Percentiles rank a stretch among this genome's conserved stretches.
These are phyloP conservation scores for Fusarium sp. DNA, from an alignment of 2,329 filamentous ascomycete species.

Conservation along the genomic window DNA sequence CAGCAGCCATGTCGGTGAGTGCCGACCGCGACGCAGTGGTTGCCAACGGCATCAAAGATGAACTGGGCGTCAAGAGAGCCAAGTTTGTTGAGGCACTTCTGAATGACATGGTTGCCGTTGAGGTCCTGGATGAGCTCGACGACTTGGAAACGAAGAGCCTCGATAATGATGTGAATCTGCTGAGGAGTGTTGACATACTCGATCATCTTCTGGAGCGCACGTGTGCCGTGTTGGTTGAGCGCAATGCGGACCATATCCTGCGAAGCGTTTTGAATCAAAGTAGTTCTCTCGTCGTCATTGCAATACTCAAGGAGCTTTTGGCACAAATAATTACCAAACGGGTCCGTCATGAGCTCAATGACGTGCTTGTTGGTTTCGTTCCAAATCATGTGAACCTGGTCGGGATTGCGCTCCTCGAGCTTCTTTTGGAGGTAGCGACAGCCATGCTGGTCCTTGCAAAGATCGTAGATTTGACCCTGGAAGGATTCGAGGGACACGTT, in stretches of 20 bases:
- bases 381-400: slow-evolving; percentile 93
- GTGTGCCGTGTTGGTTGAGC: slow-evolving; percentile 95
- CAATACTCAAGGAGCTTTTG: slow-evolving; percentile 97
- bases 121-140: slow-evolving; percentile 96
- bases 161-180: slow-evolving; percentile 89
- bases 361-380: slow-evolving; percentile 93
- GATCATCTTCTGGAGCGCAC: slow-evolving; percentile 99
- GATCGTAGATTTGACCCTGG: slow-evolving; percentile 82
- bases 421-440: slow-evolving; percentile 98
- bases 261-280: slow-evolving; percentile 89
- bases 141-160: slow-evolving; percentile 83
- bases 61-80: slow-evolving; percentile 87
- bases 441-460: slow-evolving; percentile 98
- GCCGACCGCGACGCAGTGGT: slow-evolving; percentile 87
- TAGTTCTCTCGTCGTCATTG: slow-evolving; percentile 93
- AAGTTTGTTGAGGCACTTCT: slow-evolving; percentile 98
- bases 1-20: slow-evolving; percentile 98
- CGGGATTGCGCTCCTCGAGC: slow-evolving; percentile 86
- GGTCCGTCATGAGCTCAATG: slow-evolving; percentile 97
- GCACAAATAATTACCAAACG: slow-evolving; percentile 98
- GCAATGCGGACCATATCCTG: slow-evolving; percentile 91
- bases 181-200: slow-evolving; percentile 89
- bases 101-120: slow-evolving; percentile 98
- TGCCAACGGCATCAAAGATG: slow-evolving; percentile 94
- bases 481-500: slow-evolving; percentile 85